phyloP scores from a whole-genome alignment of 805 yeast genomes.

The Yamadazyma ubonensis region DNA sequence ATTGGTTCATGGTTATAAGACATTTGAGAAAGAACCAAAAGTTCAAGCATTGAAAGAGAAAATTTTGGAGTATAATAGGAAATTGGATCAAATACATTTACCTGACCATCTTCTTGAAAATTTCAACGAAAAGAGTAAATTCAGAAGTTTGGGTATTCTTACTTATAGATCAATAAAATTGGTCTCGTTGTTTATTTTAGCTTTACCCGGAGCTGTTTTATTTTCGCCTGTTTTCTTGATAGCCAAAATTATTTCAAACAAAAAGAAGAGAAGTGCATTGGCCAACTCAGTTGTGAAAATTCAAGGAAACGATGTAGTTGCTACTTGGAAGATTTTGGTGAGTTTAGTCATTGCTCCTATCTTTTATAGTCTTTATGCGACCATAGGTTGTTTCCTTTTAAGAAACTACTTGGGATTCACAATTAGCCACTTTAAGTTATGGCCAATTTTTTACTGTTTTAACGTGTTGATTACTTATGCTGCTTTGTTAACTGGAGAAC shows the following conservation, averaged over 20 bases:
- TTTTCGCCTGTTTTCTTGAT: constrained; percentile 86
- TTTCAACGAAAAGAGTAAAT: constrained; percentile 47
- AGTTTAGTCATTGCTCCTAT: constrained; percentile 88
- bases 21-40: constrained; percentile 67
- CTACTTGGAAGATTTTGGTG: constrained; percentile 94
- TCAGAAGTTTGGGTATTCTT: constrained; percentile 52
- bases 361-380: constrained; percentile 77
- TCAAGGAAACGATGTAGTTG: constrained; percentile 89
- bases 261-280: constrained; percentile 75
- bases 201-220: constrained; percentile 84
- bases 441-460: constrained; percentile 52
- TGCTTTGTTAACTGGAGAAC: constrained; percentile 90
- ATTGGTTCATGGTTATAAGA: constrained; percentile 76
- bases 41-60: constrained; percentile 58
- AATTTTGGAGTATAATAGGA: constrained; percentile 68
- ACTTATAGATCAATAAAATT: constrained; percentile 58
- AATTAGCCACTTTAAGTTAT: constrained; percentile 33
- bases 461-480: constrained; percentile 79
- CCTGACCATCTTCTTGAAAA: constrained; percentile 62
- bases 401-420: constrained; percentile 20
- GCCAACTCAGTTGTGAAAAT: constrained; percentile 88
- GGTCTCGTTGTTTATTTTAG: constrained; percentile 53
- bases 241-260: constrained; percentile 69
- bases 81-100: constrained; percentile 46
- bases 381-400: constrained; percentile 48